A percentile compares a stretch with the other conserved stretches of the same genome.
These are phyloP conservation scores for Paramarasmius palmivorus DNA, from an alignment of 1,284 basidiomycete species.

Conservation along the genomic window DNA sequence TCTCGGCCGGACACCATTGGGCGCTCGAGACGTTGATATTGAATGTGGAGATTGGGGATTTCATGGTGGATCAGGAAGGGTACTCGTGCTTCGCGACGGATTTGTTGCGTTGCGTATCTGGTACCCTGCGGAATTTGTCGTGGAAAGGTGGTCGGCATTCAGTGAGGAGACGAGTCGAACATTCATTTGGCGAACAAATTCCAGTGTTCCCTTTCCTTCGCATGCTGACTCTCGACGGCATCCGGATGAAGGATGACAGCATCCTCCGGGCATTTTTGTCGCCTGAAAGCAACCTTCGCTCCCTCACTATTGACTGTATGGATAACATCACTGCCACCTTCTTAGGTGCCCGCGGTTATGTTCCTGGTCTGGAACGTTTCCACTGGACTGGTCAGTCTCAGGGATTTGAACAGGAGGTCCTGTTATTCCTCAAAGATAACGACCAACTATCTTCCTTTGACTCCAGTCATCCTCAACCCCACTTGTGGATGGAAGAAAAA, in stretches of 20 bases:
- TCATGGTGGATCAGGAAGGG: background rate
- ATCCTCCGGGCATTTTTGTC: constrained; percentile 21
- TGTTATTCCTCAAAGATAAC: constrained; percentile 25
- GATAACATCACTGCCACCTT: constrained; percentile 16
- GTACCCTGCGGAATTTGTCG: constrained; percentile 22
- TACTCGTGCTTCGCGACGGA: constrained; percentile 15
- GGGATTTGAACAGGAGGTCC: constrained; percentile 16
- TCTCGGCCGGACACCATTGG: constrained; percentile 12
- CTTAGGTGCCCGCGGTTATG: constrained; percentile 20
- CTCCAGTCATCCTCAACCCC: constrained; percentile 15
- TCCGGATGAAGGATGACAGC: constrained; percentile 14
- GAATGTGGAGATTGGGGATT: constrained; percentile 2
- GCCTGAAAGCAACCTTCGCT: constrained; percentile 15
- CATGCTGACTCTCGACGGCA: constrained; percentile 19
- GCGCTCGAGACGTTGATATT: constrained; percentile 22
- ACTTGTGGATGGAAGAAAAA: constrained; percentile 17
- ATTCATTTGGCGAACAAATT: constrained; percentile 10
- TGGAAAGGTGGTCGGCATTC: constrained; percentile 20
- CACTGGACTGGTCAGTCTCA: constrained; percentile 19
- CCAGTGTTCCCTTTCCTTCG: constrained; percentile 21
- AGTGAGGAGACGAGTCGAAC: constrained; percentile 1
- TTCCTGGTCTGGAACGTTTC: constrained; percentile 23
- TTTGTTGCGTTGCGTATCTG: constrained; percentile 16
- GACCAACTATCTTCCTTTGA: constrained; percentile 25
- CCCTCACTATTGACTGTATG: constrained; percentile 24